Evolutionary conservation across 768 basidiomycete genomes (phyloP).

Genomic region (Rhizopogon roseolus): DNA sequence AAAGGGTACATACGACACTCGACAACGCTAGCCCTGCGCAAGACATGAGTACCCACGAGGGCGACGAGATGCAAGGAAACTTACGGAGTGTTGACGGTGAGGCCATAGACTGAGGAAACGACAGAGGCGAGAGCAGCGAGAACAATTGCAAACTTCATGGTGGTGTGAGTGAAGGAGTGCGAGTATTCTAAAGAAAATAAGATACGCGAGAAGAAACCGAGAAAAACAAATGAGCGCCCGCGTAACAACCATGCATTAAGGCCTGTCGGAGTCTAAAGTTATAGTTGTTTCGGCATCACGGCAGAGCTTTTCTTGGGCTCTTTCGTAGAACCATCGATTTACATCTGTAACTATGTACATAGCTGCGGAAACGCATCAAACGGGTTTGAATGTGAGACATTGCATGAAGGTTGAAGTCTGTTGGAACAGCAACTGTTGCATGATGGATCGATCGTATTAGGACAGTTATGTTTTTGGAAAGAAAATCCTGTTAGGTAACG

Average conservation of each 20-base stretch:
- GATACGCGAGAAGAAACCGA: slow-evolving; percentile 3
- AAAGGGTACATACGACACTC: slow-evolving; percentile 43
- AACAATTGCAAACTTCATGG: slow-evolving; percentile 33
- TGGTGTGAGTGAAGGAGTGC: slow-evolving; percentile 12
- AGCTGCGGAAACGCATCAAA: too few species aligned
- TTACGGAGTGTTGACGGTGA: slow-evolving; percentile 70
- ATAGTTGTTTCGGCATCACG: not conserved
- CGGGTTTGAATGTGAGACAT: too few species aligned
- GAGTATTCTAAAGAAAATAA: slow-evolving; percentile 1
- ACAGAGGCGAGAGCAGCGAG: slow-evolving; percentile 24
- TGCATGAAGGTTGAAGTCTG: too few species aligned
- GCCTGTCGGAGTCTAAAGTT: slow-evolving; percentile 22
- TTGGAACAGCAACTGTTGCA: too few species aligned
- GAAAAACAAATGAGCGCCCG: not conserved
- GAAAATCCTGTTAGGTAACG: not conserved
- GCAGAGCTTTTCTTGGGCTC: too few species aligned
- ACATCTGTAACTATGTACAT: too few species aligned
- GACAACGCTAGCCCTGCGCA: slow-evolving; percentile 32
- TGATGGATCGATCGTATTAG: not conserved
- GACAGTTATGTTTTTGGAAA: not conserved
- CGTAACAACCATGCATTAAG: not conserved
- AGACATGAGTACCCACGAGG: not conserved
- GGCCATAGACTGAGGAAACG: slow-evolving; percentile 32
- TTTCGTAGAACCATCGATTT: too few species aligned
- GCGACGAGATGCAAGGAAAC: slow-evolving; percentile 22